Evolutionary conservation across 441 rosid genomes (phyloP), one percentile per base, ranked within the genome.

Genomic region (Corymbia citriodora): DNA sequence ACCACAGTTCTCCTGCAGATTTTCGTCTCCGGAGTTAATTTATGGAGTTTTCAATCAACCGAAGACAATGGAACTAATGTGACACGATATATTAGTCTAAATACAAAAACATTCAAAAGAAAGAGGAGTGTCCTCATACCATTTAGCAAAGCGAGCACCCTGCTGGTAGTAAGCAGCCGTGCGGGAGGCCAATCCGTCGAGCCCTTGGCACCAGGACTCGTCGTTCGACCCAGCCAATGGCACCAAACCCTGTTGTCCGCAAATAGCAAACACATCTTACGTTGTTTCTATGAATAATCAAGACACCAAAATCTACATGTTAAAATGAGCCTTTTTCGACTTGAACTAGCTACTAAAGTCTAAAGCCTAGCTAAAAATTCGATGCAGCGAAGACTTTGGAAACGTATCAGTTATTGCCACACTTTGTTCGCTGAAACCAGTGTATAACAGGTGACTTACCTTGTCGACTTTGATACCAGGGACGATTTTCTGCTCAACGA

Each of bases 121-220:
- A n/a, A 68, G 59, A 50, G 61, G 88, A 31, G 53, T 86, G 57
- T 52, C 8, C 49, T 36, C 85, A 50, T 92, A 96, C 99, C 99
- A 97, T 96, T 98, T 98, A 92, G 99, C 98, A 36, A 97, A 98
- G 89, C 99, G 99, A 92, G 99, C 99, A 82, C 99, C 99, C 93
- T 96, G 99, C 91, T 96, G 96, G 93, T 98, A 98, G 97, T 98
- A 98, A 88, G 98, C 98, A 90, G 98, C 97, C 10, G 99, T 61
- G 88, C 99, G 97, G 79, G 99, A 97, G 63, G 98, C 97, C 33
- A 98, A 95, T 65, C 98, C 98, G 79, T 97, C 99, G 27, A 97
- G 98, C 92, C 99, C 99, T 93, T 97, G 98, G 96, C 99, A 98
- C 99, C 99, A 98, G 7, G 99, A 98, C 94, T 96, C 99, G 31